Percentiles rank a stretch among this genome's conserved stretches.
Conservation (phyloP, 2,329 filamentous ascomycete genomes). For the Diaporthe velutina region DNA sequence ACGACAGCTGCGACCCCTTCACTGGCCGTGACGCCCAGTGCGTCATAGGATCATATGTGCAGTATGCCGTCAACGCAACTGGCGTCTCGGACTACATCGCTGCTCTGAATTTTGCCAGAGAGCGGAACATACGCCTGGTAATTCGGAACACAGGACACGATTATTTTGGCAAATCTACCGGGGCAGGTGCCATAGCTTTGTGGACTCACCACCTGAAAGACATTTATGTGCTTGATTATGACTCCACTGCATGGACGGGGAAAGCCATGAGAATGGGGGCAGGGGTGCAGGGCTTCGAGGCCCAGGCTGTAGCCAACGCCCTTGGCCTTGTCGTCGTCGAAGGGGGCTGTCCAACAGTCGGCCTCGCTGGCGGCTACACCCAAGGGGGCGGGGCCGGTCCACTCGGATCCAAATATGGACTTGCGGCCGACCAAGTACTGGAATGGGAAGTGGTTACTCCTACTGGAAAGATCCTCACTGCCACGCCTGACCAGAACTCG, state of each 20-base stretch:
- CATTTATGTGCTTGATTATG: constrained; percentile 47
- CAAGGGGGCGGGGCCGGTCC: constrained; percentile 64
- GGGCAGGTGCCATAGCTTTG: constrained; percentile 60
- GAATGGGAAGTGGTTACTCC: constrained; percentile 59
- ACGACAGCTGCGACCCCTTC: constrained; percentile 47
- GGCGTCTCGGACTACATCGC: constrained; percentile 41
- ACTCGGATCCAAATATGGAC: constrained; percentile 57
- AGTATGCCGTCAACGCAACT: constrained; percentile 47
- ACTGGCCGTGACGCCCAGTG: constrained; percentile 53
- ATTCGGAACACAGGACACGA: constrained; percentile 66
- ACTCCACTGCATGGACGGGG: constrained; percentile 56
- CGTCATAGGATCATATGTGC: constrained; percentile 51
- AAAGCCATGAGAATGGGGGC: constrained; percentile 62
- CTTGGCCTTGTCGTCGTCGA: constrained; percentile 56
- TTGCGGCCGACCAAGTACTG: constrained; percentile 63
- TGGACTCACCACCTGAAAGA: constrained; percentile 63
- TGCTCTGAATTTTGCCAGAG: constrained; percentile 50
- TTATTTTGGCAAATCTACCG: constrained; percentile 64
- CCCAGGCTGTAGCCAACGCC: constrained; percentile 52
- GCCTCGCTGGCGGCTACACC: constrained; percentile 63
- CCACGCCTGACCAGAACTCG: constrained; percentile 53
- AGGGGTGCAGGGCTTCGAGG: constrained; percentile 61
- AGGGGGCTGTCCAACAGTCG: constrained; percentile 59
- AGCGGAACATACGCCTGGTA: constrained; percentile 59
- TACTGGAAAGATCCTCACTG: constrained; percentile 53